Evolutionary conservation across 1,284 basidiomycete species (phyloP).

Genomic region (Papiliotrema nemorosa): DNA sequence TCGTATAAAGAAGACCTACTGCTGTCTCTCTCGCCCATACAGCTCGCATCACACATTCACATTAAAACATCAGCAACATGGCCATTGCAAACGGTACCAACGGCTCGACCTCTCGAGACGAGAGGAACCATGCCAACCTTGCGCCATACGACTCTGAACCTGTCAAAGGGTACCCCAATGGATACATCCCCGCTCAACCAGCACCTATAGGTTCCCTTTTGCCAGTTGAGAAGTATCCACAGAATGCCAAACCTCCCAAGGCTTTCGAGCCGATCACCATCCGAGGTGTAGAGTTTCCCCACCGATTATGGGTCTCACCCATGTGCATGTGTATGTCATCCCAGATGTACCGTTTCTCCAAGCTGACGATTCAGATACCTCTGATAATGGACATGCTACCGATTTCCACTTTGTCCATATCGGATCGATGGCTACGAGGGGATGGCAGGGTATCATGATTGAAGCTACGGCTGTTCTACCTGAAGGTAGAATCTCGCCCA

Average conservation of each 20-base stretch:
- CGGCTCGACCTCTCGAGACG: background rate
- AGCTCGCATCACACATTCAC: no score
- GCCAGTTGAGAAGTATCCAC: slow-evolving; percentile 29
- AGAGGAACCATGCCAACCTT: slow-evolving; percentile 4
- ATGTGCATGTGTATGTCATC: slow-evolving; percentile 57
- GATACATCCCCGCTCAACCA: slow-evolving; percentile 57
- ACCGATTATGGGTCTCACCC: slow-evolving; percentile 56
- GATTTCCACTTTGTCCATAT: slow-evolving; percentile 77
- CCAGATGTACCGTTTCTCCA: background rate
- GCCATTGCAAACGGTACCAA: background rate
- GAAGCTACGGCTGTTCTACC: slow-evolving; percentile 70
- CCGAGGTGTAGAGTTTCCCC: slow-evolving; percentile 64
- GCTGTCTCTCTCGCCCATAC: background rate
- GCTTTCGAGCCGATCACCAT: slow-evolving; percentile 68
- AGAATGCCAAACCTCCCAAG: slow-evolving; percentile 53
- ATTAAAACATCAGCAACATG: background rate
- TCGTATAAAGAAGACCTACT: no score
- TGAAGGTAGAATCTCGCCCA: slow-evolving; percentile 63
- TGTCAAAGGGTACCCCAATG: slow-evolving; percentile 21
- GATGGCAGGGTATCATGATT: slow-evolving; percentile 61
- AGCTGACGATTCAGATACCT: slow-evolving; percentile 55
- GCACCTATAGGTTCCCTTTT: slow-evolving; percentile 58
- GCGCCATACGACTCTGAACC: slow-evolving; percentile 10
- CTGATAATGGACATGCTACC: slow-evolving; percentile 65
- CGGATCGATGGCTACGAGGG: slow-evolving; percentile 53